Conservation (phyloP, 306 rosid genomes). For the Casuarina cunninghamiana region DNA sequence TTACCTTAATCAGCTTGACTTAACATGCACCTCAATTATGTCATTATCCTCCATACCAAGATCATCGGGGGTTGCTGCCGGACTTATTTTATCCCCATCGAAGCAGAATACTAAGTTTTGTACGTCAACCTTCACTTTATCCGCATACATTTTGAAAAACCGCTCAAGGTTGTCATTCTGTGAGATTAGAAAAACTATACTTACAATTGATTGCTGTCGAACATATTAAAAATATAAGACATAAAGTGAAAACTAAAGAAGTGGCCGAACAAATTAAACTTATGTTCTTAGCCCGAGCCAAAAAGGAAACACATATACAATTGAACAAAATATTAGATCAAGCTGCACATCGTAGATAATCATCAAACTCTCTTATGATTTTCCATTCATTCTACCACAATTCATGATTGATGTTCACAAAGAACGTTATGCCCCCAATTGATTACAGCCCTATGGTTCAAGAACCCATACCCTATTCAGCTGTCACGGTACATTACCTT, state of each 20-base stretch:
- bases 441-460: slow-evolving; percentile 1
- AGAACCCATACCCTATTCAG: not conserved
- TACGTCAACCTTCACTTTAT: slow-evolving; percentile 56
- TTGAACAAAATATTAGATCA: not conserved
- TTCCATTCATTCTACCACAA: not conserved
- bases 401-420: not conserved
- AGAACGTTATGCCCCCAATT: not conserved
- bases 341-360: not conserved
- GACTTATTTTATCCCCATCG: slow-evolving; percentile 80
- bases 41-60: slow-evolving; percentile 90
- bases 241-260: not conserved
- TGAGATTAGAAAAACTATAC: slow-evolving; percentile 13
- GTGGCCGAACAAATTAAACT: not conserved
- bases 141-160: slow-evolving; percentile 69
- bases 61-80: slow-evolving; percentile 58
- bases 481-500: not conserved
- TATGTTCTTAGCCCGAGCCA: not conserved
- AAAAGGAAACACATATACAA: not conserved
- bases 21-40: slow-evolving; percentile 75
- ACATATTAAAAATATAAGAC: not conserved
- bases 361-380: not conserved
- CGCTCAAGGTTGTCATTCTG: slow-evolving; percentile 90
- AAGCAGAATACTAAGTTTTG: slow-evolving; percentile 59
- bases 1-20: slow-evolving; percentile 55
- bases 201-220: not conserved